Percentiles rank a stretch among this genome's conserved stretches.
Evolutionary conservation across 169 alveolate species (phyloP).

Genomic region (Toxoplasma gondii): DNA sequence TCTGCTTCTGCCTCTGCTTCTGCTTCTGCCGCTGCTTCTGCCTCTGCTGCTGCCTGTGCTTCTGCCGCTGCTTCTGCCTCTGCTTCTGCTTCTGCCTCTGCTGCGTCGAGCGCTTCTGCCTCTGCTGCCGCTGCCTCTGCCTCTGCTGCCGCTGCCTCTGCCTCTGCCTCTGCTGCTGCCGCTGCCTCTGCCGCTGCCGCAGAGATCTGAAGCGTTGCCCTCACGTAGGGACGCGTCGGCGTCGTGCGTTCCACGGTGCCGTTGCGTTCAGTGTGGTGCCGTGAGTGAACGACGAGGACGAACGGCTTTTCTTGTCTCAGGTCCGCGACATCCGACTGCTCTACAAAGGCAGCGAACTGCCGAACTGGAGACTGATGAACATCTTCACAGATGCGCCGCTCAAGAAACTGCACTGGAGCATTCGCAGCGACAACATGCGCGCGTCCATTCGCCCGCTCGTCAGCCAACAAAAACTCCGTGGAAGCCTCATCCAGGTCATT

Average conservation of each 20-base stretch:
- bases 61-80: neutral
- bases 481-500: neutral
- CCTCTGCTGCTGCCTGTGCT: neutral
- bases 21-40: too few relatives aligned
- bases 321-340: conserved; percentile 83
- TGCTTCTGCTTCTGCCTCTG: too few relatives aligned
- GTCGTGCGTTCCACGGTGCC: too few relatives aligned
- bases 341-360: conserved; percentile 89
- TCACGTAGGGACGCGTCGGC: too few relatives aligned
- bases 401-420: conserved; percentile 71
- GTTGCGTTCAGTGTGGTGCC: too few relatives aligned
- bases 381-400: conserved; percentile 79
- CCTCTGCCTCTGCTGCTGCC: neutral
- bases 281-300: too few relatives aligned
- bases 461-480: conserved; percentile 18
- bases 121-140: neutral
- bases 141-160: neutral
- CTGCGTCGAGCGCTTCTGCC: too few relatives aligned
- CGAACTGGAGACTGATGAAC: conserved; percentile 88
- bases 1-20: too few relatives aligned
- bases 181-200: neutral
- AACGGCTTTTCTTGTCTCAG: conserved; percentile 32
- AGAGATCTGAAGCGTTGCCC: too few relatives aligned
- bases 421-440: conserved; percentile 72
- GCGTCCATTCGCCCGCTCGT: conserved; percentile 74